Evolutionary conservation across 2,329 filamentous ascomycete species (phyloP), one percentile per base, ranked within the genome.

Genomic region (Cladosporium sphaerospermum): DNA sequence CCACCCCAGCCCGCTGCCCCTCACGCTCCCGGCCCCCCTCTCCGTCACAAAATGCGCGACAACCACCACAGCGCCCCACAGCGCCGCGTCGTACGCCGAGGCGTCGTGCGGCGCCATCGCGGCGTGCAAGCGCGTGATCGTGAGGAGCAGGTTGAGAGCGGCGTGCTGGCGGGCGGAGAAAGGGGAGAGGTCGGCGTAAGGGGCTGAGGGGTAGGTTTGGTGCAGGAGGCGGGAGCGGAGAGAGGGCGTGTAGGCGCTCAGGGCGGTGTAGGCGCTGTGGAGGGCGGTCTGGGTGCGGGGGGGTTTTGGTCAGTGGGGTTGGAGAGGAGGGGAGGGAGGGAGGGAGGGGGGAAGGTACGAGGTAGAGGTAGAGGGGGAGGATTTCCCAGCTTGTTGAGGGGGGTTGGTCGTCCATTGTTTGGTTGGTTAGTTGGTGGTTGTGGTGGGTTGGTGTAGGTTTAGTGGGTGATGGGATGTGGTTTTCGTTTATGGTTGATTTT

Each of bases 151-250:
- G 18, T 43, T 51, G 9, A 51, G 9, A 18, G 32, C 40, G 16
- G 40, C 48, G 5, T 44, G 42, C 36, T 51, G 48, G 31, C 48
- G 48, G 13, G 48, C 48, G 14, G 48, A 39, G 8, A 51, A 33
- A 13, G 40, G 16, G 11, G 31, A 19, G 32, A 40, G 37, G 11
- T 44, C 40, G 36, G 37, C 31, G 40, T 40, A 44, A 1, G 48
- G 16, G 10, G 39, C 28, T 3, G 48, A 36, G 6, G 48, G 48
- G 32, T 51, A 51, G 39, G 32, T 40, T 2, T 16, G 2, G 31
- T 44, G 23, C 7, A 51, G 32, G 16, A 44, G 19, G 18, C 48
- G 40, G 28, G 43, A 44, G 39, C 39, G 44, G 18, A 51, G 48
- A 11, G 48, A 51, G 13, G 48, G 48, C 9, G 34, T 19, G 40